These are phyloP conservation scores for Falciphora oryzae DNA, from an alignment of 2,329 filamentous ascomycete species.

Conservation along the genomic window DNA sequence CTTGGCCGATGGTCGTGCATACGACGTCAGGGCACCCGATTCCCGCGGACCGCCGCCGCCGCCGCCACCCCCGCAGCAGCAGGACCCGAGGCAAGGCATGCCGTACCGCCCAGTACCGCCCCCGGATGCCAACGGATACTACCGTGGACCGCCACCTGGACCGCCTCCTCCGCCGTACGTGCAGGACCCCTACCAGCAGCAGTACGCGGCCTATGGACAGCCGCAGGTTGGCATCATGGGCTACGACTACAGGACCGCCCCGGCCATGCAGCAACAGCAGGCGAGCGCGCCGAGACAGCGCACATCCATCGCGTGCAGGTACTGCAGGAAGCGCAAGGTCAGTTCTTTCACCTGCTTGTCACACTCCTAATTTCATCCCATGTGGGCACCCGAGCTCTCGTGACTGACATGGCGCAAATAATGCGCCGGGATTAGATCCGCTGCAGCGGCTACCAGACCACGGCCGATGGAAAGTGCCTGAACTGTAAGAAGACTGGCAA, in stretches of 20 bases:
- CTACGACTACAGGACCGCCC: constrained; percentile 16
- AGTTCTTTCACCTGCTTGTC: constrained; percentile 8
- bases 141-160: constrained; percentile 12
- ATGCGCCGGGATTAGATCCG: constrained; percentile 50
- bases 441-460: constrained; percentile 55
- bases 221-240: constrained; percentile 12
- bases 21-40: not conserved
- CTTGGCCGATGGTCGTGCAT: constrained; percentile 12
- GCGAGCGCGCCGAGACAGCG: constrained; percentile 46
- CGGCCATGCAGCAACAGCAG: constrained; percentile 25
- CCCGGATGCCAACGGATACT: constrained; percentile 17
- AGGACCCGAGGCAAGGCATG: constrained; percentile 6
- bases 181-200: constrained; percentile 14
- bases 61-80: constrained; percentile 6
- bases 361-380: constrained; percentile 17
- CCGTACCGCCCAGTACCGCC: not conserved
- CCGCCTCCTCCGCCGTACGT: constrained; percentile 9
- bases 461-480: constrained; percentile 52
- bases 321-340: constrained; percentile 58
- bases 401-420: constrained; percentile 1
- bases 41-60: constrained; percentile 8
- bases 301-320: constrained; percentile 55
- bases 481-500: constrained; percentile 58
- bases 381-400: not conserved
- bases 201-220: constrained; percentile 18